These are phyloP conservation scores for Fusarium sp. DNA, from an alignment of 2,329 filamentous ascomycete species.

Conservation along the genomic window DNA sequence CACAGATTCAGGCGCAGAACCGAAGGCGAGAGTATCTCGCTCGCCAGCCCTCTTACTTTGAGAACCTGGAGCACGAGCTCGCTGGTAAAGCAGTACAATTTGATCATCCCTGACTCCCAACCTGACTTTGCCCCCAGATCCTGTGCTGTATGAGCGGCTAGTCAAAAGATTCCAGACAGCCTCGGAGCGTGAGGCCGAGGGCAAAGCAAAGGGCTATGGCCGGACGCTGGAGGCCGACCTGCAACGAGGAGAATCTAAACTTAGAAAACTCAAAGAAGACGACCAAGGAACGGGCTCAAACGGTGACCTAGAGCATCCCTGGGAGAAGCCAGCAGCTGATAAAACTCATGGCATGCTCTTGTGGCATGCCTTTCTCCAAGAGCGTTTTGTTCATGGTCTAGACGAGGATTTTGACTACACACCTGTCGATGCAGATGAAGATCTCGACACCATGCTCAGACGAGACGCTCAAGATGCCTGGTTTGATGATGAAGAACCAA, in stretches of 20 bases:
- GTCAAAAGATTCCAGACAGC: constrained; percentile 81
- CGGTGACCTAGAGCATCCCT: constrained; percentile 53
- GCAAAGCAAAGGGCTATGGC: constrained; percentile 79
- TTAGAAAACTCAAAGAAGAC: constrained; percentile 62
- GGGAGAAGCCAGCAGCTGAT: constrained; percentile 46
- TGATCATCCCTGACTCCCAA: not conserved
- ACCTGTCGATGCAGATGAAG: constrained; percentile 76
- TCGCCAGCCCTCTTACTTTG: constrained; percentile 78
- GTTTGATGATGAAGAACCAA: constrained; percentile 82
- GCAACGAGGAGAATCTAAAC: constrained; percentile 78
- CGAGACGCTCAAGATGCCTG: constrained; percentile 78
- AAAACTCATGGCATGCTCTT: constrained; percentile 74
- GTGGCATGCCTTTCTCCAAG: constrained; percentile 78
- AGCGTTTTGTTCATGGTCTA: constrained; percentile 78
- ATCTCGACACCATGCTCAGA: constrained; percentile 72
- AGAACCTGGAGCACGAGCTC: constrained; percentile 65
- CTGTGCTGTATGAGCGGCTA: constrained; percentile 83
- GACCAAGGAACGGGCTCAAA: constrained; percentile 13
- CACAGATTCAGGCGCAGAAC: constrained; percentile 74
- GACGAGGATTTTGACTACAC: constrained; percentile 85
- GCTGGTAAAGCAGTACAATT: constrained; percentile 53
- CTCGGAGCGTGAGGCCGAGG: constrained; percentile 78
- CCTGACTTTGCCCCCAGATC: constrained; percentile 63
- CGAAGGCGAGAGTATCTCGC: constrained; percentile 81
- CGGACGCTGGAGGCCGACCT: constrained; percentile 83